phyloP scores from a whole-genome alignment of 257 asterid species.

The Solanum megistacrolobum region DNA sequence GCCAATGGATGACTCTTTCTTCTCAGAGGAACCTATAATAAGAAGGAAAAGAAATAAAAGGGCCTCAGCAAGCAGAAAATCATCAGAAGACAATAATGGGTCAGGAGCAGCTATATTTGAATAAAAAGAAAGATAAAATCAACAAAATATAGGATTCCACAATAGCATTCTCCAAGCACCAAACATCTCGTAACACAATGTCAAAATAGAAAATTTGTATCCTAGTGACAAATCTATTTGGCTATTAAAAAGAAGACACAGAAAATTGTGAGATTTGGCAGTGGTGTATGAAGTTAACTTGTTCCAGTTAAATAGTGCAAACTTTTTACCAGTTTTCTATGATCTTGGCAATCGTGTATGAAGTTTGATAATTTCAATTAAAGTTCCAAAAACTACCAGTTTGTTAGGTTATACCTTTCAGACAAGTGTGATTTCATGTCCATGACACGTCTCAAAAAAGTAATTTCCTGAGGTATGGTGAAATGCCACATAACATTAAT shows the following conservation, averaged over 20 bases:
- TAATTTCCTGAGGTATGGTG: not conserved
- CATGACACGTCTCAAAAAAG: not conserved
- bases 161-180: not conserved
- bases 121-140: not conserved
- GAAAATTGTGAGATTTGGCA: not conserved
- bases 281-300: not conserved
- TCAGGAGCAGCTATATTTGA: not conserved
- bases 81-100: not conserved
- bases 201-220: not conserved
- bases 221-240: not conserved
- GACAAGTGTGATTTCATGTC: not conserved
- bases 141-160: not conserved
- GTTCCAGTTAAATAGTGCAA: not conserved
- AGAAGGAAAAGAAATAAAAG: not conserved
- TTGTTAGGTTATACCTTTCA: not conserved
- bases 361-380: not conserved
- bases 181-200: not conserved
- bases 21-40: conserved; percentile 59
- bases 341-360: not conserved
- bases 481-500: not conserved
- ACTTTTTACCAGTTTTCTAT: not conserved
- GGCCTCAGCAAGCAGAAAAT: not conserved
- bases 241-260: not conserved
- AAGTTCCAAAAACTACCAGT: not conserved
- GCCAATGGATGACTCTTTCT: conserved; percentile 44